Percentiles rank a stretch among this genome's conserved stretches.
These are phyloP conservation scores for Aspergillus aculeatus DNA, from an alignment of 2,329 filamentous ascomycete species.

Conservation along the genomic window DNA sequence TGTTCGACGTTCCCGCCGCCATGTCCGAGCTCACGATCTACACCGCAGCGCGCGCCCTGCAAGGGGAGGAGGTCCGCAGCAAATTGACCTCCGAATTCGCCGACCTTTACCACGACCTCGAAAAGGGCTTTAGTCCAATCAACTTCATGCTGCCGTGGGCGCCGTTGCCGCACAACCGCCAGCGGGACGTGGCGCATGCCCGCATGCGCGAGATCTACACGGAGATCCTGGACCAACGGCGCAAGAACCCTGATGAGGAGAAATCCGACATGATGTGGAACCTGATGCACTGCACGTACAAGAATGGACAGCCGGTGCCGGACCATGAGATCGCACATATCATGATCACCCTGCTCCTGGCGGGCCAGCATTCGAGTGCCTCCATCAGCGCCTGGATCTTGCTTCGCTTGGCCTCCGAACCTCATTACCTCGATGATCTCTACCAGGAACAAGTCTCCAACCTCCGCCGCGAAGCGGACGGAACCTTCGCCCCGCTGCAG, in stretches of 20 bases:
- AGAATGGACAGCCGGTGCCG: slow-evolving; percentile 66
- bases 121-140: slow-evolving; percentile 74
- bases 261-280: slow-evolving; percentile 73
- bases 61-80: slow-evolving; percentile 72
- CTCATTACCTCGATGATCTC: slow-evolving; percentile 68
- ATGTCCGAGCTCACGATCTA: slow-evolving; percentile 79
- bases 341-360: slow-evolving; percentile 86
- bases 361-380: slow-evolving; percentile 77
- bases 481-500: slow-evolving; percentile 54
- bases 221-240: slow-evolving; percentile 66
- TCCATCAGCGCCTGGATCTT: slow-evolving; percentile 77
- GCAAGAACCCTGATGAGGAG: slow-evolving; percentile 46
- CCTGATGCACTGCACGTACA: slow-evolving; percentile 74
- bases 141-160: slow-evolving; percentile 82
- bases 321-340: slow-evolving; percentile 78
- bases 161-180: slow-evolving; percentile 72
- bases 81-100: slow-evolving; percentile 72
- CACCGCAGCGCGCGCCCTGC: slow-evolving; percentile 73
- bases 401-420: slow-evolving; percentile 68
- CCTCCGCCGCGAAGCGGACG: slow-evolving; percentile 38
- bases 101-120: slow-evolving; percentile 74
- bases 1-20: slow-evolving; percentile 61
- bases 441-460: slow-evolving; percentile 63
- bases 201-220: slow-evolving; percentile 71
- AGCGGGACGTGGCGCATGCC: slow-evolving; percentile 67